phyloP scores from a whole-genome alignment of 73 alveolate species.

The Paramecium bursaria region DNA sequence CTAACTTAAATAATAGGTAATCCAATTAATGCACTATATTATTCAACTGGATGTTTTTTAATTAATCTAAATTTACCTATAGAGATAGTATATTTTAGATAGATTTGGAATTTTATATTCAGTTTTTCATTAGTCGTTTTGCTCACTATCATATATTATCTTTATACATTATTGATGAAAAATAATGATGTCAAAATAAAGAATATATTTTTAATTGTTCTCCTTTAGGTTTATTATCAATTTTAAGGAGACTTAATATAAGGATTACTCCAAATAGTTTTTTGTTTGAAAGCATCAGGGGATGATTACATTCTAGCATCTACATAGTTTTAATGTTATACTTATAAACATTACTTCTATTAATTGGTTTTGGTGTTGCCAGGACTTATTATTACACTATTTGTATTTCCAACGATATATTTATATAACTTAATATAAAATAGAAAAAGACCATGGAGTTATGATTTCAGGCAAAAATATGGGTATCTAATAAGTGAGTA shows the following conservation, averaged over 20 bases:
- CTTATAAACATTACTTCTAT: neutral
- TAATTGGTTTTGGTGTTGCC: neutral
- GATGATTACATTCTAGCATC: neutral
- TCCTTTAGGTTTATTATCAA: neutral
- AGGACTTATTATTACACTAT: neutral
- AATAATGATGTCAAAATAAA: neutral
- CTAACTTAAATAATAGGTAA: slow-evolving; percentile 19
- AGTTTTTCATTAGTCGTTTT: neutral
- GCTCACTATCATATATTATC: neutral
- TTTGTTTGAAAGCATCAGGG: too few species aligned
- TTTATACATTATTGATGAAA: slow-evolving; percentile 5
- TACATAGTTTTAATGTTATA: slow-evolving; percentile 21
- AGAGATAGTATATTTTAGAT: slow-evolving; percentile 1
- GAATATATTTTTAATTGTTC: neutral
- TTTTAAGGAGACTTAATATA: slow-evolving; percentile 16
- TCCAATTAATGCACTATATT: neutral
- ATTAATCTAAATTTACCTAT: slow-evolving; percentile 3
- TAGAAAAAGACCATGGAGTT: slow-evolving; percentile 7
- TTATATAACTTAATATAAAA: slow-evolving; percentile 1
- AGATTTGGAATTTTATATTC: slow-evolving; percentile 6
- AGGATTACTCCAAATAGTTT: neutral
- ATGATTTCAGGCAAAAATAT: neutral
- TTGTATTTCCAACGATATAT: neutral
- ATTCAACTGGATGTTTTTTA: neutral
- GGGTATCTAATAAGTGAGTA: slow-evolving; percentile 7